Evolutionary conservation across 306 rosid genomes (phyloP), one percentile per base, ranked within the genome.

Genomic region (cucumber (Cucumis sativus)): DNA sequence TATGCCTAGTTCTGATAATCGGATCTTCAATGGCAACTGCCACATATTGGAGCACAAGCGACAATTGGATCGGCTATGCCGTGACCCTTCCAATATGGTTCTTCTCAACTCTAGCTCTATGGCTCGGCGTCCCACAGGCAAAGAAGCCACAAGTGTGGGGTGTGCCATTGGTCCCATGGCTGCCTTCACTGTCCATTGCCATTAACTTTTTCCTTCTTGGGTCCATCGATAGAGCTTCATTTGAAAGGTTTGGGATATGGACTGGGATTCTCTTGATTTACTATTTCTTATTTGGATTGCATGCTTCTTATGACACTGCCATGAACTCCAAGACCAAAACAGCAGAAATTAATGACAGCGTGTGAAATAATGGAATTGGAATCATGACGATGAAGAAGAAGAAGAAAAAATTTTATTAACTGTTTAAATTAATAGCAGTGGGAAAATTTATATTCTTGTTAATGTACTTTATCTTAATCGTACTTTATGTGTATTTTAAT

Each of bases 131-230:
- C n/a, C 97, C 97, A 0, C 89, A 81, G 47, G 97, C 92, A 3
- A 90, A 81, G 83, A 62, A 70, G 23, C 97, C 96, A 0, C 85
- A 80, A 56, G 55, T 88, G 3, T 92, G 97, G 97, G 97, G 96
- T 0, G 92, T 88, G 16, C 97, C 97, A 1, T 59, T 92, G 69
- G 91, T 92, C 41, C 97, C 97, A 3, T 92, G 88, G 92, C 23
- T 92, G 35, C 97, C 97, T 30, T 88, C 94, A 3, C 7, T 83
- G 0, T 92, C 97, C 0, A 89, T 92, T 41, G 89, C 87, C 52
- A 84, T 92, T 4, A 92, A 92, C 80, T 80, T 92, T 16, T 92
- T 92, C 84, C 88, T 92, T 63, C 88, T 92, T 18, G 97, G 97
- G 43, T 92, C 97, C 1, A 86, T 93, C 6, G 98, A 93, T 23